These are phyloP conservation scores for Phytophthora hybrid DNA, from an alignment of 352 stramenopile species.

Conservation along the genomic window DNA sequence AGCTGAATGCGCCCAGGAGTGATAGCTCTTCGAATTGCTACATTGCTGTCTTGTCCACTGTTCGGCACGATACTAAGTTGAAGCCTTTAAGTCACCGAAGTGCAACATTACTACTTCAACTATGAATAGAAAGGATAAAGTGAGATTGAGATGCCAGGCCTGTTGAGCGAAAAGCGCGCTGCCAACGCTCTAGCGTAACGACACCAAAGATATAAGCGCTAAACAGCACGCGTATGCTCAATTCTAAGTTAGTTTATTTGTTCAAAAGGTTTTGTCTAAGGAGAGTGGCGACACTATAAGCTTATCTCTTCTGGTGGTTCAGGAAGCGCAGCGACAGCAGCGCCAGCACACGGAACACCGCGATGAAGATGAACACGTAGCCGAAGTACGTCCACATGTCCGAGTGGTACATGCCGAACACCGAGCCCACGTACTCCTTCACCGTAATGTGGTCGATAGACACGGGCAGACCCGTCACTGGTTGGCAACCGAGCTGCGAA, in stretches of 20 bases:
- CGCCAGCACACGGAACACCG: slow-evolving; percentile 41
- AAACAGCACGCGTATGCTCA: not conserved
- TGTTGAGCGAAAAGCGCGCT: no score
- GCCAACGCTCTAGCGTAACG: no score
- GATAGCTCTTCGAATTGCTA: no score
- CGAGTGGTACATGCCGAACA: slow-evolving; percentile 29
- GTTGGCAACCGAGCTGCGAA: slow-evolving; percentile 29
- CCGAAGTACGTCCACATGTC: slow-evolving; percentile 50
- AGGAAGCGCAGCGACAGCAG: slow-evolving; percentile 44
- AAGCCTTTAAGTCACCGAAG: no score
- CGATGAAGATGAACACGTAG: slow-evolving; percentile 46
- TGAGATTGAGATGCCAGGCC: no score
- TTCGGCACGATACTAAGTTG: no score
- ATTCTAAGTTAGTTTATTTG: slow-evolving; percentile 4
- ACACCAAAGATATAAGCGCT: no score
- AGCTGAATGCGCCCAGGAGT: no score
- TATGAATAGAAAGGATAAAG: no score
- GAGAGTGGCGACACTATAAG: not conserved
- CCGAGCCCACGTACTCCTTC: slow-evolving; percentile 33
- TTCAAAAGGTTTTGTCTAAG: not conserved
- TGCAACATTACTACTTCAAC: no score
- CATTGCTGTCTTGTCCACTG: no score
- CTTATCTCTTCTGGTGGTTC: slow-evolving; percentile 46
- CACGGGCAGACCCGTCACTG: slow-evolving; percentile 25
- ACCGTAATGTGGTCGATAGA: slow-evolving; percentile 27